Evolutionary conservation across 1,139 yeast species (phyloP).

Genomic region (Magnusiomyces clavatus): DNA sequence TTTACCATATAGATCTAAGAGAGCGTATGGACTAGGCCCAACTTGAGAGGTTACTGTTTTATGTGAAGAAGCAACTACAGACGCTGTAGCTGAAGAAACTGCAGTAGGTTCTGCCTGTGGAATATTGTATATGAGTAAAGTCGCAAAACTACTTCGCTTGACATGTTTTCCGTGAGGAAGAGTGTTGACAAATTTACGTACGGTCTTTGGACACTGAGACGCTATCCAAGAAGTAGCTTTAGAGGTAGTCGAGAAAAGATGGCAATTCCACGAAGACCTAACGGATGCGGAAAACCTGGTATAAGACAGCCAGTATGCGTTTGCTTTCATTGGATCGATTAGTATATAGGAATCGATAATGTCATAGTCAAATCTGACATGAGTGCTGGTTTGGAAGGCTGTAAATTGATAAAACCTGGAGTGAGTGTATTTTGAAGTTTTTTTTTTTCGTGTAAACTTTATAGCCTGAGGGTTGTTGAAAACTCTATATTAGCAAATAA

Average conservation of each 20-base stretch:
- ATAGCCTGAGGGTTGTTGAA: too few species aligned
- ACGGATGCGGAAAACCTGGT: background rate
- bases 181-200: background rate
- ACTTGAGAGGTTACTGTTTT: background rate
- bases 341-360: too few species aligned
- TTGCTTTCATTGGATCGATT: background rate
- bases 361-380: too few species aligned
- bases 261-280: background rate
- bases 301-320: background rate
- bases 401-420: too few species aligned
- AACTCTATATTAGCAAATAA: too few species aligned
- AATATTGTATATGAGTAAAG: slow-evolving; percentile 6
- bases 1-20: too few species aligned
- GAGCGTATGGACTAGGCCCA: too few species aligned
- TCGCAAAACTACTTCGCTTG: slow-evolving; percentile 10
- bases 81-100: slow-evolving; percentile 1
- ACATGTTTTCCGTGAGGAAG: slow-evolving; percentile 8
- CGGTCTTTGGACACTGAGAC: slow-evolving; percentile 1
- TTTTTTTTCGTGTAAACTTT: too few species aligned
- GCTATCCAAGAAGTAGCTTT: background rate
- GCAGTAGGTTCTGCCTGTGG: slow-evolving; percentile 6
- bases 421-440: too few species aligned
- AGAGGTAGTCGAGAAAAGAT: background rate
- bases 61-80: background rate
- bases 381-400: too few species aligned